phyloP scores from a whole-genome alignment of 1,284 basidiomycete genomes.

The Boletus albobrunnescens region DNA sequence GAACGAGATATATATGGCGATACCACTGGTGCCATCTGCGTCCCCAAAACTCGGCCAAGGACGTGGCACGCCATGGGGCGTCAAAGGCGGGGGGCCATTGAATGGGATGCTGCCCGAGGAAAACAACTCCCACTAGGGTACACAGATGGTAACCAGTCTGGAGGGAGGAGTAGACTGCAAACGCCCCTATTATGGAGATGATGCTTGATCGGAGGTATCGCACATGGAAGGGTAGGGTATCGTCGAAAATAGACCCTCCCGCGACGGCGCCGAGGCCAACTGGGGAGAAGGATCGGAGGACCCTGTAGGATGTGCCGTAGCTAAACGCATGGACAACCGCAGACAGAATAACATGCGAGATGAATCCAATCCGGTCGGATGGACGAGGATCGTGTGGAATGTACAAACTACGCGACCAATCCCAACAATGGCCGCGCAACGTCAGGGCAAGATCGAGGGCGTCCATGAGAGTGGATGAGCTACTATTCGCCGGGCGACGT shows the following conservation, averaged over 20 bases:
- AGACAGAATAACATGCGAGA: constrained; percentile 26
- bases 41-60: constrained; percentile 40
- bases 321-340: constrained; percentile 34
- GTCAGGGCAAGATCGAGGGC: constrained; percentile 47
- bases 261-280: constrained; percentile 34
- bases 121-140: constrained; percentile 40
- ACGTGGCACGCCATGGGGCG: constrained; percentile 36
- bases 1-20: constrained; percentile 32
- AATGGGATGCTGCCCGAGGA: constrained; percentile 30
- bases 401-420: constrained; percentile 34
- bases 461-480: constrained; percentile 32
- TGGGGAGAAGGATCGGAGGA: constrained; percentile 40
- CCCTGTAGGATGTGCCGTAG: constrained; percentile 42
- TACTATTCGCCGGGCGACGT: constrained; percentile 3
- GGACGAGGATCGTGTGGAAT: constrained; percentile 42
- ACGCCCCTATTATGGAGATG: constrained; percentile 38
- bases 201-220: constrained; percentile 43
- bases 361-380: constrained; percentile 35
- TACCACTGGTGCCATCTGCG: constrained; percentile 42
- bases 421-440: constrained; percentile 53
- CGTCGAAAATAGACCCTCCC: constrained; percentile 50
- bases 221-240: constrained; percentile 35
- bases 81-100: constrained; percentile 40
- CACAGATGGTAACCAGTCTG: constrained; percentile 37
- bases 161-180: constrained; percentile 42